phyloP scores from a whole-genome alignment of 116 monocot species.

The Trichopus zeylanicus region DNA sequence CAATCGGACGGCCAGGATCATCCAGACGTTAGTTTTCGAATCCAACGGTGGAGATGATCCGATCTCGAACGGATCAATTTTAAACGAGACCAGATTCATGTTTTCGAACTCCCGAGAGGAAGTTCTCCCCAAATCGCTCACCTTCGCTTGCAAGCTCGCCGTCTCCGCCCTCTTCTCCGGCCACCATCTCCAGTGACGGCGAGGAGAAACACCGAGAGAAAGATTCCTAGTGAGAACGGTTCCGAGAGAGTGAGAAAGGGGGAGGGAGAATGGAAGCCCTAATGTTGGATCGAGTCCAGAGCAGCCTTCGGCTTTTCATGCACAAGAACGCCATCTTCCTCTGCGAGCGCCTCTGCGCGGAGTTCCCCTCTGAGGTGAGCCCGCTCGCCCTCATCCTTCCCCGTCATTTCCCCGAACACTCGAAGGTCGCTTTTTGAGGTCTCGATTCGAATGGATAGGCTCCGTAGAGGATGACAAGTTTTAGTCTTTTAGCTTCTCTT shows the following conservation, averaged over 20 bases:
- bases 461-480: too few species aligned
- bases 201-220: too few species aligned
- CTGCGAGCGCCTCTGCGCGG: constrained; percentile 96
- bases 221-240: neutral
- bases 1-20: neutral
- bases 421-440: neutral
- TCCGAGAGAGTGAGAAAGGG: neutral
- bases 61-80: neutral
- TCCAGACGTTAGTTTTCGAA: neutral
- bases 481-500: too few species aligned
- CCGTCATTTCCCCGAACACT: neutral
- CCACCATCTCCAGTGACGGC: neutral
- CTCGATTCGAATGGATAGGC: too few species aligned
- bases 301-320: constrained; percentile 82
- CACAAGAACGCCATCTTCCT: constrained; percentile 87
- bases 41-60: neutral
- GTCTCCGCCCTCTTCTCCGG: neutral
- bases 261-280: constrained; percentile 68
- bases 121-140: neutral
- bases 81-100: neutral
- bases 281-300: constrained; percentile 82
- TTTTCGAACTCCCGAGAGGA: neutral
- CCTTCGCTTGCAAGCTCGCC: neutral
- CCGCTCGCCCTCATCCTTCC: too few species aligned
- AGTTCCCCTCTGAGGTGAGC: constrained; percentile 97